Percentiles rank a stretch among this genome's conserved stretches.
Conservation (phyloP, 2,329 filamentous ascomycete genomes). For the Colletotrichum graminicola region DNA sequence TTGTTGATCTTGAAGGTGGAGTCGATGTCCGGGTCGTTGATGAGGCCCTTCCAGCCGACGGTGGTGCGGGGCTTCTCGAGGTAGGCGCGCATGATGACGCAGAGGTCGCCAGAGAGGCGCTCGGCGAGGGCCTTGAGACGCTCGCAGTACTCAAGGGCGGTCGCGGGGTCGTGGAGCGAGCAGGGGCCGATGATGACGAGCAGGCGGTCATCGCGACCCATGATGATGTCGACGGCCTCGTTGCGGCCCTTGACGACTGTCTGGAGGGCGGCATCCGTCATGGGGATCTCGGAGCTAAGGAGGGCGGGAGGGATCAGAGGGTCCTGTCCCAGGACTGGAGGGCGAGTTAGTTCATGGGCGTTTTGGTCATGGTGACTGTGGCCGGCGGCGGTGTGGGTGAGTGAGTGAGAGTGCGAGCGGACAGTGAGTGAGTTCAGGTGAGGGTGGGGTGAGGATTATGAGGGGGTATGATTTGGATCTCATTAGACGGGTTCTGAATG, state of each 20-base stretch:
- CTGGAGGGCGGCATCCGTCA: slow-evolving; percentile 70
- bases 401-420: not conserved
- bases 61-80: slow-evolving; percentile 98
- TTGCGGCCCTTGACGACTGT: slow-evolving; percentile 79
- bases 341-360: slow-evolving; percentile 44
- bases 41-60: slow-evolving; percentile 98
- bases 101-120: slow-evolving; percentile 85
- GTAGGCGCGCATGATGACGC: slow-evolving; percentile 98
- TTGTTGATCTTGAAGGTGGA: slow-evolving; percentile 99
- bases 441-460: not conserved
- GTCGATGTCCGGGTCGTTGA: slow-evolving; percentile 99
- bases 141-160: slow-evolving; percentile 88
- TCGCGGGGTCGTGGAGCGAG: slow-evolving; percentile 93
- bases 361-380: slow-evolving; percentile 44
- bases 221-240: slow-evolving; percentile 79
- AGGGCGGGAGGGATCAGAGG: slow-evolving; percentile 90
- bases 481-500: not conserved
- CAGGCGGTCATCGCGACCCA: slow-evolving; percentile 85
- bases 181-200: slow-evolving; percentile 96
- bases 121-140: slow-evolving; percentile 82
- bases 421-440: not conserved
- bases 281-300: slow-evolving; percentile 87
- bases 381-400: not conserved
- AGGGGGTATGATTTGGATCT: not conserved
- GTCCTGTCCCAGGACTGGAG: slow-evolving; percentile 89